phyloP scores from a whole-genome alignment of 257 asterid species.

The Forsythia viridissima region DNA sequence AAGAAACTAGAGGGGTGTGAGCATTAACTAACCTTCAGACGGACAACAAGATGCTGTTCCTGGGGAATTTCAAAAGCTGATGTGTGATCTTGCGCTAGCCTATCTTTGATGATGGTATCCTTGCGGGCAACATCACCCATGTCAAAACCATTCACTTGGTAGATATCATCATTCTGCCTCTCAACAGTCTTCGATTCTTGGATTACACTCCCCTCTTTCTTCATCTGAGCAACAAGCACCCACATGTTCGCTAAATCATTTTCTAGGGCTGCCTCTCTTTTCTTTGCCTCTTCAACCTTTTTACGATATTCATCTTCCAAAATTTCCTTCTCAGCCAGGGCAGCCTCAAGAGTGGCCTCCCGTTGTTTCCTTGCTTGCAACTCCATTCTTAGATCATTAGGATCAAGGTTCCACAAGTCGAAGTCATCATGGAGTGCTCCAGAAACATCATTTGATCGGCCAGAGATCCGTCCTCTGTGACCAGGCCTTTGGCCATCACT shows the following conservation, averaged over 20 bases:
- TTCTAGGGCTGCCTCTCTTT: slow-evolving; percentile 85
- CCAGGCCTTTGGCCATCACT: slow-evolving; percentile 53
- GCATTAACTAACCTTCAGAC: slow-evolving; percentile 41
- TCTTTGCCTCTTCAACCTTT: slow-evolving; percentile 80
- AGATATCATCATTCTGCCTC: slow-evolving; percentile 36
- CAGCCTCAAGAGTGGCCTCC: slow-evolving; percentile 83
- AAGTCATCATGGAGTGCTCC: slow-evolving; percentile 65
- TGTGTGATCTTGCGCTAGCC: slow-evolving; percentile 34
- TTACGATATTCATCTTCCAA: slow-evolving; percentile 78
- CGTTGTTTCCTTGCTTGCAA: slow-evolving; percentile 88
- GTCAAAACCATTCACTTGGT: slow-evolving; percentile 28
- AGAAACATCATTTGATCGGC: slow-evolving; percentile 52
- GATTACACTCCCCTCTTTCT: slow-evolving; percentile 58
- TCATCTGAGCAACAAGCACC: slow-evolving; percentile 96
- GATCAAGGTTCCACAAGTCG: slow-evolving; percentile 74
- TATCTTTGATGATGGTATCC: slow-evolving; percentile 40
- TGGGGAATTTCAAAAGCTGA: slow-evolving; percentile 43
- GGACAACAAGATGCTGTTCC: slow-evolving; percentile 88
- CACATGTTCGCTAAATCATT: slow-evolving; percentile 99
- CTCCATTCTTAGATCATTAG: slow-evolving; percentile 79
- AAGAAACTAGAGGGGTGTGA: slow-evolving; percentile 16
- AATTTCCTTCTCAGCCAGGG: slow-evolving; percentile 85
- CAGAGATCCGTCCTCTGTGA: slow-evolving; percentile 65
- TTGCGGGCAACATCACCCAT: slow-evolving; percentile 29
- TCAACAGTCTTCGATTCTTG: slow-evolving; percentile 47